Conservation (phyloP, 2,329 filamentous ascomycete species). For the Cladophialophora psammophila region DNA sequence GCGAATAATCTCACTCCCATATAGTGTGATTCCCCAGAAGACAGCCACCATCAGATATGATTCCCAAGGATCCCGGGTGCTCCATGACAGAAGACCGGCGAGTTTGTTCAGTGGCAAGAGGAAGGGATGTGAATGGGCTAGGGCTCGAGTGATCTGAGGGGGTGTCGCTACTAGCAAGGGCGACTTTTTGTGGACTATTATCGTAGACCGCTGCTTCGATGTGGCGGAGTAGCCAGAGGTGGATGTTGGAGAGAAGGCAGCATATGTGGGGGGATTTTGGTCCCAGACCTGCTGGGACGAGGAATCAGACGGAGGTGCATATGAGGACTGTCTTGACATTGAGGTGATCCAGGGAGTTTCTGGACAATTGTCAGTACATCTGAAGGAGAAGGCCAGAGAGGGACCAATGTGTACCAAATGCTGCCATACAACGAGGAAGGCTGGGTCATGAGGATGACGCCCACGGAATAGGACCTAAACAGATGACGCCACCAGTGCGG, state of each 20-base stretch:
- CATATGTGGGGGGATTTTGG: slow-evolving; percentile 74
- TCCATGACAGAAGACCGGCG: slow-evolving; percentile 89
- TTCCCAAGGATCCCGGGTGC: slow-evolving; percentile 91
- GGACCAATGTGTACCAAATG: slow-evolving; percentile 46
- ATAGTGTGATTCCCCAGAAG: slow-evolving; percentile 87
- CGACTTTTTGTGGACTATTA: slow-evolving; percentile 96
- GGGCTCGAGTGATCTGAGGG: slow-evolving; percentile 88
- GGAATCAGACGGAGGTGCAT: slow-evolving; percentile 49
- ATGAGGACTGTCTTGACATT: slow-evolving; percentile 56
- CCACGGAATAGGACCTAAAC: not conserved
- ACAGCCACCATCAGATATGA: slow-evolving; percentile 85
- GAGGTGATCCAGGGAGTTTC: slow-evolving; percentile 62
- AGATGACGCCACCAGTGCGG: slow-evolving; percentile 20
- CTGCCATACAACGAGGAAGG: slow-evolving; percentile 57
- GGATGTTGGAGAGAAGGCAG: slow-evolving; percentile 86
- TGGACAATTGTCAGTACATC: slow-evolving; percentile 39
- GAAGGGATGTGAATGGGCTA: slow-evolving; percentile 96
- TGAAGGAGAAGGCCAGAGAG: slow-evolving; percentile 19
- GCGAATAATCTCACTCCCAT: slow-evolving; percentile 82
- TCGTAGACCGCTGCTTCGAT: slow-evolving; percentile 81
- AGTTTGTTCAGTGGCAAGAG: slow-evolving; percentile 86
- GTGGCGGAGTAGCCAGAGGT: slow-evolving; percentile 72
- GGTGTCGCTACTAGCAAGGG: slow-evolving; percentile 91
- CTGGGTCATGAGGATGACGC: slow-evolving; percentile 26
- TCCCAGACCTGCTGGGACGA: slow-evolving; percentile 48